These are phyloP conservation scores for Mycena galericulata DNA, from an alignment of 768 basidiomycete genomes.

Conservation along the genomic window DNA sequence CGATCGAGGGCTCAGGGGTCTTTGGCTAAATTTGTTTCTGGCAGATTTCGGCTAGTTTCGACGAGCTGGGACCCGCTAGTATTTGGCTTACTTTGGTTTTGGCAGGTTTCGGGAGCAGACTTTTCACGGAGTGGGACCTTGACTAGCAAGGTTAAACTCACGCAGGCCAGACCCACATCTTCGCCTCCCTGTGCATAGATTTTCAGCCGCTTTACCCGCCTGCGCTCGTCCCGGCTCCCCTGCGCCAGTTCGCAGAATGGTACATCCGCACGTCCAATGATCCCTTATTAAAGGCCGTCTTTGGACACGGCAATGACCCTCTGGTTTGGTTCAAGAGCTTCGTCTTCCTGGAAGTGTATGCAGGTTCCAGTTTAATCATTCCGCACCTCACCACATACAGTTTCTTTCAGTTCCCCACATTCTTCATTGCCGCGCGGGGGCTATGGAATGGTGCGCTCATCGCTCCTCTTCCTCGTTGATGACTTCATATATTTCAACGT, in stretches of 20 bases:
- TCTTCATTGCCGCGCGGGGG: constrained; percentile 73
- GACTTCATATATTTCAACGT: neutral
- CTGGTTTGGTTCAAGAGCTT: constrained; percentile 77
- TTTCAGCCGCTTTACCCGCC: constrained; percentile 74
- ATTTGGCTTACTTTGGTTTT: too few relatives aligned
- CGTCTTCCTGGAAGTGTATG: constrained; percentile 71
- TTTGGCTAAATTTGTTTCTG: too few relatives aligned
- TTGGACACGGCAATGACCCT: constrained; percentile 46
- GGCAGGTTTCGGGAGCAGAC: too few relatives aligned
- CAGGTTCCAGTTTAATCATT: neutral
- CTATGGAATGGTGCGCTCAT: constrained; percentile 64
- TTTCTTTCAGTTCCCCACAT: constrained; percentile 81
- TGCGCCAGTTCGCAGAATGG: constrained; percentile 57
- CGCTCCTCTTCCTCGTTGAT: neutral
- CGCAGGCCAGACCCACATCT: constrained; percentile 79
- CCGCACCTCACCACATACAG: constrained; percentile 36
- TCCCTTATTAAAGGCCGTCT: constrained; percentile 66
- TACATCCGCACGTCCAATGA: constrained; percentile 74
- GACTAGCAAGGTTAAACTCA: too few relatives aligned
- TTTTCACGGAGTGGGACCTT: too few relatives aligned
- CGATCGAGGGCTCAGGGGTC: too few relatives aligned
- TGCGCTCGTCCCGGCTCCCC: constrained; percentile 57
- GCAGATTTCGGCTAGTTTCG: too few relatives aligned
- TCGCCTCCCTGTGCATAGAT: constrained; percentile 78
- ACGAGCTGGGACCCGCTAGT: too few relatives aligned